Base-by-base conservation (phyloP, 2,329 filamentous ascomycete species). In the Ambrosiella beaveri region DNA sequence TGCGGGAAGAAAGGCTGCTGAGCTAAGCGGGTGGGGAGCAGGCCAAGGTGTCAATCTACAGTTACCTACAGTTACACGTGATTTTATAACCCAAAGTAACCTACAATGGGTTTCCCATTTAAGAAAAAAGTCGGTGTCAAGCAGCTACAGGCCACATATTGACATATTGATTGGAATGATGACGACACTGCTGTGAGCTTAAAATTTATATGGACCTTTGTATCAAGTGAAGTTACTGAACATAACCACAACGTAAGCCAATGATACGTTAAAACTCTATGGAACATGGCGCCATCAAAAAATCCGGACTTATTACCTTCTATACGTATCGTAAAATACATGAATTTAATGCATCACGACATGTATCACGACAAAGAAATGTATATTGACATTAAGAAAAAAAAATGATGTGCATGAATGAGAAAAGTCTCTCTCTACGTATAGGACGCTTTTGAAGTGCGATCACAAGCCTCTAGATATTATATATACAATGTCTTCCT, bases 401-500 rank as follows among this genome's bases (percentile, higher is more conserved):
- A 45, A 47, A 12, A 41, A 41, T 47, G 19, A 47, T 47, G 17
- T 47, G 44, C 44, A 47, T 47, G 15, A 47, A 50, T 17, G 12
- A 54, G 40, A 45, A 6, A 36, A 40, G 13, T 12, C 50, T 37
- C 27, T 36, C 19, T n/a, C 55, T 15, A 27, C 13, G 11, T 51
- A 38, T 12, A 53, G 15, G 17, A 53, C 13, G 7, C 51, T 37
- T 36, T 57, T 17, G 7, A 35, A 47, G 15, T 17, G 35, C 55
- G 17, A 45, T 35, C 54, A 41, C 35, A 44, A 52, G 35, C 49
- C 54, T 17, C 39, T 52, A 57, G 47, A n/a, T 55, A 41, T 37
- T 53, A 59, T 52, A 58, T 58, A 58, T 58, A 58, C 56, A 58
- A 51, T 47, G 50, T 11, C 7, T 47, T 13, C n/a, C 44, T 17